Evolutionary conservation across 148 eudicot genomes (phyloP).

Genomic region (Polygonum aviculare): DNA sequence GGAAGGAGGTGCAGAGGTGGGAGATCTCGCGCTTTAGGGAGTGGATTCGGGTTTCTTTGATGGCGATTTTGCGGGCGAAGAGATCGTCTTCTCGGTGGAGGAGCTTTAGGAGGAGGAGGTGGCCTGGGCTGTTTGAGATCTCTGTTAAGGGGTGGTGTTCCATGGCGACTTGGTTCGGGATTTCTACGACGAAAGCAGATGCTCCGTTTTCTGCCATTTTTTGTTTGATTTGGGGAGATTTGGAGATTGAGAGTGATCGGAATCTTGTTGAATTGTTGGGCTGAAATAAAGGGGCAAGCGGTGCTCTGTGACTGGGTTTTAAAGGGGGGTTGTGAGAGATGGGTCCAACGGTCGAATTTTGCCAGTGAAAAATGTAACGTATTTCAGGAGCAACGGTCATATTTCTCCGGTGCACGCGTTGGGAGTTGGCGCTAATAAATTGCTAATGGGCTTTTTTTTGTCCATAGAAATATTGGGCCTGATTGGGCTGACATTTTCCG

Average conservation of each 20-base stretch:
- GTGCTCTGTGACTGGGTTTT: not conserved
- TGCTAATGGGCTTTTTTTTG: not conserved
- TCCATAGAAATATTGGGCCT: not conserved
- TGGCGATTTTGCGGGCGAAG: conserved; percentile 25
- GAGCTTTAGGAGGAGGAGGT: conserved; percentile 58
- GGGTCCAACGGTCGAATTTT: conserved; percentile 3
- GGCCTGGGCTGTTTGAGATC: conserved; percentile 52
- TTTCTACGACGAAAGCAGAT: not conserved
- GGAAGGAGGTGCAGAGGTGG: conserved; percentile 40
- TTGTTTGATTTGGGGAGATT: not conserved
- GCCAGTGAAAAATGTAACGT: not conserved
- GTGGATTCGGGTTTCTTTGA: conserved; percentile 34
- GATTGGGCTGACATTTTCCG: not conserved
- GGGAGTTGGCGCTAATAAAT: not conserved
- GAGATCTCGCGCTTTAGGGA: conserved; percentile 26
- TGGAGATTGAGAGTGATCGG: not conserved
- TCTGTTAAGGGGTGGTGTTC: conserved; percentile 53
- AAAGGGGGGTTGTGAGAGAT: not conserved
- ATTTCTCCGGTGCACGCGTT: not conserved
- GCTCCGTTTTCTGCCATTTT: conserved; percentile 10
- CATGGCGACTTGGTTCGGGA: conserved; percentile 19
- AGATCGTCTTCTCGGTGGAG: conserved; percentile 55
- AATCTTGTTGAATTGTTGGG: not conserved
- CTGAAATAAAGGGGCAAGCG: not conserved
- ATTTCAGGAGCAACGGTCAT: not conserved